phyloP scores from a whole-genome alignment of 768 basidiomycete species.

The Amanita rimosa region DNA sequence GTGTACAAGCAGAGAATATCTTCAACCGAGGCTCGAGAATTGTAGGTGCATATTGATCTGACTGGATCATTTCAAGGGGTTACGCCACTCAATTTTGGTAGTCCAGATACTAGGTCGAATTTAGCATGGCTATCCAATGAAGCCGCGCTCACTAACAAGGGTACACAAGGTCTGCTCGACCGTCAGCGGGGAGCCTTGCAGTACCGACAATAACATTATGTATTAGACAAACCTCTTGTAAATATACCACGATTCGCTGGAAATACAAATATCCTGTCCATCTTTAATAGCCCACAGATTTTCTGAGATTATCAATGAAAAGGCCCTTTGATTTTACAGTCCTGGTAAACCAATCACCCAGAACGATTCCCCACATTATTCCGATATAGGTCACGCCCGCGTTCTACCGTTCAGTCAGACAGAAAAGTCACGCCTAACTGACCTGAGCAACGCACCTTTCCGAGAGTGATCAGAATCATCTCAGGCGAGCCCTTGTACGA shows the following conservation, averaged over 20 bases:
- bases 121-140: no score
- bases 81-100: no score
- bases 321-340: conserved; percentile 17
- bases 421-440: background rate
- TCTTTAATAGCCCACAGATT: background rate
- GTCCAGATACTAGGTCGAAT: no score
- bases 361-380: conserved; percentile 30
- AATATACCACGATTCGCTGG: background rate
- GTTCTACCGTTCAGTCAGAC: conserved; percentile 13
- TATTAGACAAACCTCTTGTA: background rate
- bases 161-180: no score
- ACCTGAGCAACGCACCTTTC: conserved; percentile 23
- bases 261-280: background rate
- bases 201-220: no score
- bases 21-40: no score
- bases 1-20: no score
- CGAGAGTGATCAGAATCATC: conserved; percentile 41
- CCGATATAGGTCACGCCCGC: conserved; percentile 29
- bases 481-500: conserved; percentile 40
- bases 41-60: no score
- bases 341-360: conserved; percentile 31
- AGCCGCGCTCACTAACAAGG: no score
- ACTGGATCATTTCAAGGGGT: no score
- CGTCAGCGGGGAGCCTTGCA: no score
- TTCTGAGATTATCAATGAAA: conserved; percentile 9